Evolutionary conservation across 2,329 filamentous ascomycete genomes (phyloP), one percentile per base, ranked within the genome.

Genomic region (Ascocoryne sarcoides): DNA sequence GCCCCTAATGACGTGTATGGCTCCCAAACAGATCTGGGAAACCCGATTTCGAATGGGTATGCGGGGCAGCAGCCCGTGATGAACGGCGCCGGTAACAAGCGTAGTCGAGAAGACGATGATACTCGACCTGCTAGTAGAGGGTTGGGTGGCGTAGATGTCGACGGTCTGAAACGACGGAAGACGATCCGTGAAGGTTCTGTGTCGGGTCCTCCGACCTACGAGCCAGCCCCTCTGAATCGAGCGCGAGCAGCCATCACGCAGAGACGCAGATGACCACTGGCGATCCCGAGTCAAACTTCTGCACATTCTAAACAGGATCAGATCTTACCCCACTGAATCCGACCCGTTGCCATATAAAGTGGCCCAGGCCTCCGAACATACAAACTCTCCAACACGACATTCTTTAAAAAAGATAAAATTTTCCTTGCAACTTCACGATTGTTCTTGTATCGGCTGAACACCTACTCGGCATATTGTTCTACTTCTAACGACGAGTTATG

Each of bases 131-230:
- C 76, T 29, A 79, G 72, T 55, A 65, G 69, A 47, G 68, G 65
- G 44, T 63, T 67, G 18, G 63, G 63, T 26, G 42, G 44, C 5
- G 23, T 26, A 26, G 76, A 80, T 32, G 65, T 79, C 47, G 75
- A 83, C 16, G 19, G 29, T 17, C 62, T 82, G 44, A 93, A 93
- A 67, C 79, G 87, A 51, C 79, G 85, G 48, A 90, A 89, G 69
- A 89, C 84, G 0, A 70, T 84, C 50, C 73, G 77, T 47, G 79
- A 85, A 52, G 66, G 70, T 9, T 65, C 68, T 2, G 67, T 73
- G n/a, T 64, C 71, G n/a, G 54, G 65, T 16, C 63, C 39, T 16
- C 31, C 71, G 16, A 61, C 59, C 14, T 75, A 73, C 52, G 70
- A 75, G 36, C 50, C 66, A 16, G 52, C 66, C 14, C 63, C 49